phyloP scores from a whole-genome alignment of 345 rosid genomes.

The Corymbia maculata region DNA sequence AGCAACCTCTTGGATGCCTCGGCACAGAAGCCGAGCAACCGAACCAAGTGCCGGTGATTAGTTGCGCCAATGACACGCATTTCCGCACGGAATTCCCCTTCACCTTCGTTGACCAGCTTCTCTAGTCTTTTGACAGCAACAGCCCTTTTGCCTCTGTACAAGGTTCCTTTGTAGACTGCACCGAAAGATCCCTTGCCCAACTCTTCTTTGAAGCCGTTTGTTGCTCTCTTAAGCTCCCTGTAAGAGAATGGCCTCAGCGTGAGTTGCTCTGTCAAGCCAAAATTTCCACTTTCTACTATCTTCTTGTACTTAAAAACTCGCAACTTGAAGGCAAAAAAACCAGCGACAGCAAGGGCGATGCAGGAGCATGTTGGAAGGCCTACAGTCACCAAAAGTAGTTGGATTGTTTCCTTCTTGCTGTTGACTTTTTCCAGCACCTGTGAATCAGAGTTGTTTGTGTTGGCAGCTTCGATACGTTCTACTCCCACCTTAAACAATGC shows the following conservation, averaged over 20 bases:
- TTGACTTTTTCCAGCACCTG: neutral
- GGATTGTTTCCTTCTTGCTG: neutral
- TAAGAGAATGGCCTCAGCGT: neutral
- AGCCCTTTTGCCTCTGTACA: neutral
- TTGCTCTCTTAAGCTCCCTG: neutral
- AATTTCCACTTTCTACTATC: neutral
- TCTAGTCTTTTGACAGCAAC: neutral
- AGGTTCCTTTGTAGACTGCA: neutral
- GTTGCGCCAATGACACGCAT: rapidly evolving
- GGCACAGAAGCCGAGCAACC: neutral
- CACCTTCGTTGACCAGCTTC: neutral
- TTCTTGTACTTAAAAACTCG: neutral
- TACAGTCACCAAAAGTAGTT: neutral
- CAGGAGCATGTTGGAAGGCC: neutral
- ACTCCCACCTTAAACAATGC: neutral
- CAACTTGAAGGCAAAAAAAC: neutral
- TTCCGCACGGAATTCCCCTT: neutral
- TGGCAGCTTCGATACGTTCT: neutral
- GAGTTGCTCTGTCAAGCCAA: neutral
- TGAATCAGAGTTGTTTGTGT: neutral
- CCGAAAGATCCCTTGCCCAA: neutral
- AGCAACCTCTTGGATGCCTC: neutral
- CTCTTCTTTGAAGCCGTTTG: neutral
- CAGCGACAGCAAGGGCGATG: neutral
- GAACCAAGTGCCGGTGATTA: neutral